phyloP scores from a whole-genome alignment of 1,284 basidiomycete genomes.

The Heterobasidion irregulare region DNA sequence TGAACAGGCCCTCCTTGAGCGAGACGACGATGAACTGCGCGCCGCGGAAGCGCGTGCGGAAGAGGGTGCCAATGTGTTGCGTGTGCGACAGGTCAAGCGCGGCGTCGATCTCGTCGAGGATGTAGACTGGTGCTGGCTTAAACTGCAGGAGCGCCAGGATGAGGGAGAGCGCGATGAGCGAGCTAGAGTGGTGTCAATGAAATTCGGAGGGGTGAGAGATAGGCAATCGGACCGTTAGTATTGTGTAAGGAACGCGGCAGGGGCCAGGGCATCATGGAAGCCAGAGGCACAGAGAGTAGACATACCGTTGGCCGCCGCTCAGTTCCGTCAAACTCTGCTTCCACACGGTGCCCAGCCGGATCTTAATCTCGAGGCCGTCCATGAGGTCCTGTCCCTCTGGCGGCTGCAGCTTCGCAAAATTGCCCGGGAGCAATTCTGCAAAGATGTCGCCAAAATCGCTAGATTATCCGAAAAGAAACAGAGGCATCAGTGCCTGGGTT shows the following conservation, averaged over 20 bases:
- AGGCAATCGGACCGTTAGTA: neutral
- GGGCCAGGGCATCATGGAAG: neutral
- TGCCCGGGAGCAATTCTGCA: constrained; percentile 91
- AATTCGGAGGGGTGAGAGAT: neutral
- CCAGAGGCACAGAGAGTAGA: constrained; percentile 5
- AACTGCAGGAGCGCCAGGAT: constrained; percentile 99
- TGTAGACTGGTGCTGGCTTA: constrained; percentile 99
- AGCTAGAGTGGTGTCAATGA: constrained; percentile 37
- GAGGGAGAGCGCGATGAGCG: constrained; percentile 91
- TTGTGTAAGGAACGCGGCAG: no score
- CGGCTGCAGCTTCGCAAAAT: constrained; percentile 92
- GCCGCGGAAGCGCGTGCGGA: constrained; percentile 95
- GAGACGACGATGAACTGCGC: constrained; percentile 98
- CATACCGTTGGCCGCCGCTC: constrained; percentile 92
- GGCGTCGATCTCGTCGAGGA: constrained; percentile 97
- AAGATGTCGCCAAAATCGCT: constrained; percentile 98
- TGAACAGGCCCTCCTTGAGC: constrained; percentile 95
- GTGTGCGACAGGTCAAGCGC: constrained; percentile 95
- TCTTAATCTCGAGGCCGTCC: constrained; percentile 95
- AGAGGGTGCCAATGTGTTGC: constrained; percentile 94
- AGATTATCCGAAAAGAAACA: constrained; percentile 1
- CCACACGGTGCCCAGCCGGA: constrained; percentile 91
- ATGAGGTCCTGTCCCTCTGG: constrained; percentile 92
- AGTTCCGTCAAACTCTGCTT: constrained; percentile 96
- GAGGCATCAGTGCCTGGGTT: neutral